Percentiles rank a stretch among this genome's conserved stretches.
phyloP scores from a whole-genome alignment of 2,329 filamentous ascomycete genomes.

The Cercospora zeae-maydis region DNA sequence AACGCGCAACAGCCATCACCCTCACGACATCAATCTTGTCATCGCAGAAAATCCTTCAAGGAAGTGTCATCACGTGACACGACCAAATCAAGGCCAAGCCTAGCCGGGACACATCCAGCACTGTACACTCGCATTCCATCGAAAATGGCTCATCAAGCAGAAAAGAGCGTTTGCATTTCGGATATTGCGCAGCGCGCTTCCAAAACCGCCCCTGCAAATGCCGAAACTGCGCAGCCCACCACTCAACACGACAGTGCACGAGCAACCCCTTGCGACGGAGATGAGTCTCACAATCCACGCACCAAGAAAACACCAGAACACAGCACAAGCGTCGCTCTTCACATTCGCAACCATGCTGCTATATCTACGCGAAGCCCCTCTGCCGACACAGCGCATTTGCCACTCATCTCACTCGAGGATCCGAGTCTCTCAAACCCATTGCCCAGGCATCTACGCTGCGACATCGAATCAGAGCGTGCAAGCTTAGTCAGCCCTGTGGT shows the following conservation, averaged over 20 bases:
- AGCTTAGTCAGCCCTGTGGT: constrained; percentile 10
- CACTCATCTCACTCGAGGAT: not conserved
- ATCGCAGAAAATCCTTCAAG: not conserved
- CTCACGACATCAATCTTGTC: constrained; percentile 4
- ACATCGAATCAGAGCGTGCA: not conserved
- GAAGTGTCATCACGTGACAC: constrained; percentile 12
- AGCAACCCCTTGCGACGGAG: not conserved
- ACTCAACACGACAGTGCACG: not conserved
- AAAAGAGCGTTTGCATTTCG: not conserved
- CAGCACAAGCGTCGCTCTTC: not conserved
- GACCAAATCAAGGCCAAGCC: constrained; percentile 2
- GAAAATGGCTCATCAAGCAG: not conserved
- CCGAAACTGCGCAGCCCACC: not conserved
- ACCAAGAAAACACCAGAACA: not conserved
- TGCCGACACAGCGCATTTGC: constrained; percentile 9
- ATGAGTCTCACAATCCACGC: not conserved
- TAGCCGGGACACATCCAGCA: constrained; percentile 17
- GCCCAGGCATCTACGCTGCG: constrained; percentile 4
- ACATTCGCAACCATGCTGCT: not conserved
- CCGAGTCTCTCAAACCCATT: not conserved
- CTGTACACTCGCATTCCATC: constrained; percentile 7
- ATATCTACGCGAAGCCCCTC: not conserved
- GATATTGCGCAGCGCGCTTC: not conserved
- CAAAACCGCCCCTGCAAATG: not conserved
- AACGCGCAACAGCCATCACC: not conserved